A percentile compares a stretch with the other conserved stretches of the same genome.
Conservation (phyloP, 169 alveolate species). For the Theileria sp. region DNA sequence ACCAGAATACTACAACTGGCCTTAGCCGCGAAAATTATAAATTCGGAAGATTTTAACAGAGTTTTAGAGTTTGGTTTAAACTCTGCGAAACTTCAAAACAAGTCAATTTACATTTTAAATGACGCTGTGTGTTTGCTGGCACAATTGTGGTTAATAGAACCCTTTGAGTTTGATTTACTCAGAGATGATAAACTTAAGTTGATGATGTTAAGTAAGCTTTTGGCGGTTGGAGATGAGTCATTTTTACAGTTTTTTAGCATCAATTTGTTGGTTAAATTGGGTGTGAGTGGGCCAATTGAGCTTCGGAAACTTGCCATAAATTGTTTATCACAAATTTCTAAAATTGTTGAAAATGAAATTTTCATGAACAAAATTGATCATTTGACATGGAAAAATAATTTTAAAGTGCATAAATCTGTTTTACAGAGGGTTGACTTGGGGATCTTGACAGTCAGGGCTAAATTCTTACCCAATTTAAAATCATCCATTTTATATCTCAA, state of each 20-base stretch:
- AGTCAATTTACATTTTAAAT: constrained; percentile 31
- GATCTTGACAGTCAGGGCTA: not conserved
- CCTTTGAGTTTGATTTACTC: not conserved
- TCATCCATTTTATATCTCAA: not conserved
- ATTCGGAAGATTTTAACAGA: not conserved
- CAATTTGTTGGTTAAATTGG: not conserved
- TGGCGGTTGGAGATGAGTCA: not conserved
- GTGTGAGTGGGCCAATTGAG: not conserved
- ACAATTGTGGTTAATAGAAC: constrained; percentile 27
- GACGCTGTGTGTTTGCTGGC: constrained; percentile 12
- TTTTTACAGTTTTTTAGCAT: not conserved
- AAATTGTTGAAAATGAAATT: not conserved
- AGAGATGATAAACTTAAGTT: not conserved
- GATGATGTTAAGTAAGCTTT: constrained; percentile 9
- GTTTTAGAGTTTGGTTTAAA: constrained; percentile 13
- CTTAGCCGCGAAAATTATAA: not conserved
- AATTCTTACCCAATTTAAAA: not conserved
- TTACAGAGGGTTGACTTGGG: not conserved
- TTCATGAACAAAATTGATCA: not conserved
- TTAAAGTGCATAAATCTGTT: not conserved
- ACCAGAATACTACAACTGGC: constrained; percentile 16
- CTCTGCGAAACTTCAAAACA: not conserved
- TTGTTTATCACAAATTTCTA: not conserved
- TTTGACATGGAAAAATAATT: not conserved
- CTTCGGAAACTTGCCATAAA: constrained; percentile 1